These are phyloP conservation scores for Lachancea fermentati DNA, from an alignment of 805 yeast genomes.

Conservation along the genomic window DNA sequence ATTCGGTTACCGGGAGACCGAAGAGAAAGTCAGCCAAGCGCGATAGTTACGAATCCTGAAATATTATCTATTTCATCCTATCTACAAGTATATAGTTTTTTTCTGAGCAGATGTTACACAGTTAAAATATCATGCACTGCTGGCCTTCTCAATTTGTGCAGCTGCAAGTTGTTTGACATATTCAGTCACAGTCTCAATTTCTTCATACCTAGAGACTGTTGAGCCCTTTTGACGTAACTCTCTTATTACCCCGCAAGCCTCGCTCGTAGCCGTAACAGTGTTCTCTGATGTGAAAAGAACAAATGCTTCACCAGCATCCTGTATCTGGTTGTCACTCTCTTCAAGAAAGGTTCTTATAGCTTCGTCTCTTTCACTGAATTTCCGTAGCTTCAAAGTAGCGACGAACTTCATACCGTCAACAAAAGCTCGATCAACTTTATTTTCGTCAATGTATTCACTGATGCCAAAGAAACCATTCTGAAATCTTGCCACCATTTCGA, in stretches of 20 bases:
- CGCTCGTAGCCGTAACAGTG: conserved; percentile 35
- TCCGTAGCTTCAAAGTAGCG: conserved; percentile 60
- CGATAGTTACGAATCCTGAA: conserved; percentile 3
- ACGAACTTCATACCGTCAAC: conserved; percentile 62
- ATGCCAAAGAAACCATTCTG: conserved; percentile 85
- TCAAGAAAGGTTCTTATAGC: conserved; percentile 34
- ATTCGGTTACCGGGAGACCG: conserved; percentile 26
- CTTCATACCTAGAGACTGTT: conserved; percentile 31
- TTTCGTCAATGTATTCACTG: conserved; percentile 55
- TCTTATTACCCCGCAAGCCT: conserved; percentile 37
- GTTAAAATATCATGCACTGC: too few species aligned
- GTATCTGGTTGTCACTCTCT: conserved; percentile 25
- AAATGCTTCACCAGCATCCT: conserved; percentile 40
- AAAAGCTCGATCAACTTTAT: conserved; percentile 53
- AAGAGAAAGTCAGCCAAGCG: conserved; percentile 7
- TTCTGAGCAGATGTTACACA: too few species aligned
- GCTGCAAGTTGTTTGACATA: conserved; percentile 26
- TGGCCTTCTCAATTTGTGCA: conserved; percentile 13
- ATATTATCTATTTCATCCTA: background rate
- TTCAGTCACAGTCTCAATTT: conserved; percentile 32
- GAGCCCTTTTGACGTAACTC: conserved; percentile 42
- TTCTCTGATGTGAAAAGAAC: conserved; percentile 43
- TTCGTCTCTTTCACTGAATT: conserved; percentile 45
- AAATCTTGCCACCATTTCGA: conserved; percentile 68
- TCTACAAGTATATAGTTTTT: conserved; percentile 2